Percentiles rank a stretch among this genome's conserved stretches.
phyloP scores from a whole-genome alignment of 495 filamentous ascomycete genomes.

The Hyaloscypha finlandica region DNA sequence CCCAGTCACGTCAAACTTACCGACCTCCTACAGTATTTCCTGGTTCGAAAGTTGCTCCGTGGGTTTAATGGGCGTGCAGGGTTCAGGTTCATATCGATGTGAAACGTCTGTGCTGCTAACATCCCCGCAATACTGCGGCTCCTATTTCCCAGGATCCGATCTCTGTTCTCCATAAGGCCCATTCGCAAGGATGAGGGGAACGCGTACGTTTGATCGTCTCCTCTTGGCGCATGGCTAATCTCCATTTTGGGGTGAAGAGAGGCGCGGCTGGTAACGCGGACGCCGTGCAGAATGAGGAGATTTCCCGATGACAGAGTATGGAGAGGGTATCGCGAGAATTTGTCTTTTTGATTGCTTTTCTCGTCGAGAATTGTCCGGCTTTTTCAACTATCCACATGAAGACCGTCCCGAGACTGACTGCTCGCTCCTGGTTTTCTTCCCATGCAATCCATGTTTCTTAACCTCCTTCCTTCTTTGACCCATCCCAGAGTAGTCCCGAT shows the following conservation, averaged over 20 bases:
- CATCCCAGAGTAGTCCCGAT: not conserved
- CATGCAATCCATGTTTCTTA: conserved; percentile 1
- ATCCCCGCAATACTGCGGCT: conserved; percentile 18
- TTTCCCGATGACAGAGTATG: not conserved
- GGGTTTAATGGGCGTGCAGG: not conserved
- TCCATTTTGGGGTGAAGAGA: not conserved
- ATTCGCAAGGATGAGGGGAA: conserved; percentile 1
- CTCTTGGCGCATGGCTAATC: conserved; percentile 7
- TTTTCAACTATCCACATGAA: not conserved
- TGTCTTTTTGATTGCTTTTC: conserved; percentile 9
- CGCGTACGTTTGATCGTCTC: conserved; percentile 6
- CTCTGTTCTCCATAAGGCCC: not conserved
- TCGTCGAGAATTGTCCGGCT: not conserved
- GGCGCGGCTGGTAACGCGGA: not conserved
- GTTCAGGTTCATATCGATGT: conserved; percentile 5
- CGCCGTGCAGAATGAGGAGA: not conserved
- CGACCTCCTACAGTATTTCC: not conserved
- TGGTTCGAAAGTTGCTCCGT: not conserved
- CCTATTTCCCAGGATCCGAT: conserved; percentile 14
- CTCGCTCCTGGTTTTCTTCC: not conserved
- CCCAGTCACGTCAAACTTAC: not conserved
- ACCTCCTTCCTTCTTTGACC: not conserved
- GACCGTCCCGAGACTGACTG: not conserved
- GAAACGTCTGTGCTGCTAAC: conserved; percentile 13
- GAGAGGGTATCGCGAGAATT: not conserved